phyloP scores from a whole-genome alignment of 257 asterid species.

The Mentha longifolia region DNA sequence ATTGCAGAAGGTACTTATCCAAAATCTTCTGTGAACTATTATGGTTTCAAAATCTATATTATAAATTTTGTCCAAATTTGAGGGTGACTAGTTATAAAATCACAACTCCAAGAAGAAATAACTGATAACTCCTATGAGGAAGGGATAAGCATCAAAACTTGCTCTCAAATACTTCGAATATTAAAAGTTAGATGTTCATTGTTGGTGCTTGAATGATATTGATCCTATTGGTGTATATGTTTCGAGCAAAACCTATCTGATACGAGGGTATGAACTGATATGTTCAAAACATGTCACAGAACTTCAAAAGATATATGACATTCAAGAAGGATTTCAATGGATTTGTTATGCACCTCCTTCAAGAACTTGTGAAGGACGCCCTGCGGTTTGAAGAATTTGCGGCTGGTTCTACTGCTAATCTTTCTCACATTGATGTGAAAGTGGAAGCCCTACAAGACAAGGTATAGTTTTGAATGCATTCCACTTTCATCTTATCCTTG shows the following conservation, averaged over 20 bases:
- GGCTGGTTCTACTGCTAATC: conserved; percentile 57
- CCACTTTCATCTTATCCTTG: not conserved
- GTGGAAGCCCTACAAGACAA: conserved; percentile 87
- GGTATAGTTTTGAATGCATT: conserved; percentile 43
- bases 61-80: not conserved
- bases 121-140: not conserved
- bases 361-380: conserved; percentile 74
- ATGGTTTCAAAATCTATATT: not conserved
- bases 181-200: not conserved
- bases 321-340: conserved; percentile 91
- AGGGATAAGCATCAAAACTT: not conserved
- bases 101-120: not conserved
- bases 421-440: conserved; percentile 66
- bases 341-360: conserved; percentile 75
- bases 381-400: conserved; percentile 68
- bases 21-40: not conserved
- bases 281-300: conserved; percentile 56
- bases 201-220: not conserved
- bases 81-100: not conserved
- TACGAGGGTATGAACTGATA: conserved; percentile 1
- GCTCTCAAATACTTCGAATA: not conserved
- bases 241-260: not conserved
- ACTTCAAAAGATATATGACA: conserved; percentile 84
- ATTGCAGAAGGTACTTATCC: conserved; percentile 72
- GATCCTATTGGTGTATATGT: not conserved